phyloP scores from a whole-genome alignment of 2,329 filamentous ascomycete genomes.

The Pseudocercospora fuligena region DNA sequence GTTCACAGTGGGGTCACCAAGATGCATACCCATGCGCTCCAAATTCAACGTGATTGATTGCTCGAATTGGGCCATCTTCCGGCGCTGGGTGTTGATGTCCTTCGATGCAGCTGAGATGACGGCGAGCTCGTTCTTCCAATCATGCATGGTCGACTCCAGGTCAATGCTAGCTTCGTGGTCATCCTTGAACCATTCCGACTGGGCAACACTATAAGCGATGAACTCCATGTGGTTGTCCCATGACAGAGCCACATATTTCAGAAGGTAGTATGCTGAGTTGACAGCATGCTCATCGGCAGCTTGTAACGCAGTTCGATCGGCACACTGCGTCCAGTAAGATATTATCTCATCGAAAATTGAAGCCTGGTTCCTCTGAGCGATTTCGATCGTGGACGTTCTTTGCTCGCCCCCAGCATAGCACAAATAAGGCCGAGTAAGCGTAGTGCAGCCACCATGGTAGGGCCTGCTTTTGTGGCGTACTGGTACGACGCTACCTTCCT shows the following conservation, averaged over 20 bases:
- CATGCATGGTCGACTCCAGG: conserved; percentile 11
- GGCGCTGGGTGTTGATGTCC: conserved; percentile 32
- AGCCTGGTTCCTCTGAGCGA: conserved; percentile 8
- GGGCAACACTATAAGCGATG: conserved; percentile 21
- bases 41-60: conserved; percentile 30
- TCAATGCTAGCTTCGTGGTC: conserved; percentile 29
- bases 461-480: conserved; percentile 21
- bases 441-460: conserved; percentile 23
- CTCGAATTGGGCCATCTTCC: conserved; percentile 30
- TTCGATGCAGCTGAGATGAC: conserved; percentile 24
- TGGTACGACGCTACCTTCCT: conserved; percentile 1
- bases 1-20: conserved; percentile 14
- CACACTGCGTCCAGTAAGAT: conserved; percentile 24
- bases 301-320: conserved; percentile 3
- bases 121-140: conserved; percentile 30
- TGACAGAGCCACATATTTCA: conserved; percentile 26
- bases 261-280: conserved; percentile 26
- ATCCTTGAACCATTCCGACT: conserved; percentile 32
- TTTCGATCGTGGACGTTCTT: neutral
- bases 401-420: neutral
- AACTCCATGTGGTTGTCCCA: conserved; percentile 30
- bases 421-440: conserved; percentile 13
- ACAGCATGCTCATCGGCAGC: conserved; percentile 8
- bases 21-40: conserved; percentile 28
- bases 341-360: conserved; percentile 26